Evolutionary conservation across 192 early-diverging fungal species (phyloP).

Genomic region (Coemansia sp.): DNA sequence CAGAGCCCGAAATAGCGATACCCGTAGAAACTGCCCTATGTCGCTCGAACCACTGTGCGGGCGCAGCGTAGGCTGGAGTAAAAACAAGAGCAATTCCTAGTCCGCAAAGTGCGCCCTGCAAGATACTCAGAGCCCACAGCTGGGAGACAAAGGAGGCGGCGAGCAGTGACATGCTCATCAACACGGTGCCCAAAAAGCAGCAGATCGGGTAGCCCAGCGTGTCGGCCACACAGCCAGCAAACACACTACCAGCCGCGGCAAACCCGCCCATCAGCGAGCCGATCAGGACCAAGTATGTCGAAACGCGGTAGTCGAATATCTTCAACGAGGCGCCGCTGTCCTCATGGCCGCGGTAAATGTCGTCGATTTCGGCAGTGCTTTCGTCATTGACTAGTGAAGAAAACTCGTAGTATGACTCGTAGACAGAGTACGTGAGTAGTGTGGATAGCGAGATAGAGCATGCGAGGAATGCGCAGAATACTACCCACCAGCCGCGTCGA

Average conservation of each 20-base stretch:
- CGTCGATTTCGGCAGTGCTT: slow-evolving; percentile 8
- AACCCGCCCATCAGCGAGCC: slow-evolving; percentile 37
- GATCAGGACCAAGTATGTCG: slow-evolving; percentile 28
- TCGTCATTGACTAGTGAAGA: neutral
- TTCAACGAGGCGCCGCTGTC: neutral
- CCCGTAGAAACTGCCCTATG: slow-evolving; percentile 56
- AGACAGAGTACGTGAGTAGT: slow-evolving; percentile 38
- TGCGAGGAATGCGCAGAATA: slow-evolving; percentile 30
- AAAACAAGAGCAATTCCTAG: slow-evolving; percentile 52
- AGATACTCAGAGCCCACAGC: slow-evolving; percentile 62
- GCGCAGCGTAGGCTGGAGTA: slow-evolving; percentile 53
- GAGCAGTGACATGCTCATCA: slow-evolving; percentile 48
- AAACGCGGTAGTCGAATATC: neutral
- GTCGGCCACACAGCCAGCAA: slow-evolving; percentile 31
- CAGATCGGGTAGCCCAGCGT: slow-evolving; percentile 15
- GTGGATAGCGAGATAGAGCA: slow-evolving; percentile 36
- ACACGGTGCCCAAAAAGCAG: slow-evolving; percentile 34
- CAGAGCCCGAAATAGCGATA: slow-evolving; percentile 49
- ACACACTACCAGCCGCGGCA: slow-evolving; percentile 19
- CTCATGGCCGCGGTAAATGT: slow-evolving; percentile 7
- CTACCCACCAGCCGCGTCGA: slow-evolving; percentile 22
- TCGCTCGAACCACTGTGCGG: slow-evolving; percentile 59
- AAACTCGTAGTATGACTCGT: slow-evolving; percentile 30
- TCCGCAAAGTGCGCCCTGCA: slow-evolving; percentile 63
- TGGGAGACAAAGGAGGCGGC: slow-evolving; percentile 56